Base-by-base conservation (phyloP, 164 flowering plant genomes). In the Chimonanthus praecox region DNA sequence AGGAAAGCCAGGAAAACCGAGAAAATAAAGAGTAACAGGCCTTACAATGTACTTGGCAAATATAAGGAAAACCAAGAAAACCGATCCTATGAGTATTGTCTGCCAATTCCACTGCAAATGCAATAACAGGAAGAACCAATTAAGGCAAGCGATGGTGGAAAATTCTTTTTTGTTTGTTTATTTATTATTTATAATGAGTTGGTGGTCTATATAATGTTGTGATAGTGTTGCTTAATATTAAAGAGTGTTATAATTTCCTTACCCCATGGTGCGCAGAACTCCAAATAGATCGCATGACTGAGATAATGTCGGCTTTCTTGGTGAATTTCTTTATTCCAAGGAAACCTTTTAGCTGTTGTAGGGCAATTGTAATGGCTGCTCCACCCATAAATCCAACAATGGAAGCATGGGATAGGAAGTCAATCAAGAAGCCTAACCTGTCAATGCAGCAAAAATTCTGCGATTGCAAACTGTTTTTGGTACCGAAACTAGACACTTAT, bases 381-480 rank as follows among this genome's bases (percentile, higher is more conserved):
- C 99, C 99, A 50, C 83, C 98, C 99, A 93, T 93, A 74, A 95
- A 95, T 64, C 98, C 99, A 69, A 95, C 99, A 58, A 95, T 78
- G 9, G 99, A 97, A 75, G 99, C 98, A 80, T 95, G 99, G 44
- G 99, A 92, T 66, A 92, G 84, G 80, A 94, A 94, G 75, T 94
- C 99, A 47, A 95, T 90, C 79, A 95, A 77, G 84, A 95, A 95
- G 0, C 99, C 99, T 81, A 94, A 81, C 79, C 99, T 94, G 81
- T 67, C 71, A 72, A 43, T 11, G 15, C 46, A 47, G 47, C 44
- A 21, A 0, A 61, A 68, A 33, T 5, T 10, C 3, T 69, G 43
- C 2, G 60, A 33, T 33, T 33, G 33, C 33, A 33, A 33, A 33
- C 33, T 33, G 33, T 1, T 33, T 33, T 33, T 33, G 33, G 33